Percentiles rank a stretch among this genome's conserved stretches.
phyloP scores from a whole-genome alignment of 2,329 filamentous ascomycete genomes.

The Aspergillaceae sp. region DNA sequence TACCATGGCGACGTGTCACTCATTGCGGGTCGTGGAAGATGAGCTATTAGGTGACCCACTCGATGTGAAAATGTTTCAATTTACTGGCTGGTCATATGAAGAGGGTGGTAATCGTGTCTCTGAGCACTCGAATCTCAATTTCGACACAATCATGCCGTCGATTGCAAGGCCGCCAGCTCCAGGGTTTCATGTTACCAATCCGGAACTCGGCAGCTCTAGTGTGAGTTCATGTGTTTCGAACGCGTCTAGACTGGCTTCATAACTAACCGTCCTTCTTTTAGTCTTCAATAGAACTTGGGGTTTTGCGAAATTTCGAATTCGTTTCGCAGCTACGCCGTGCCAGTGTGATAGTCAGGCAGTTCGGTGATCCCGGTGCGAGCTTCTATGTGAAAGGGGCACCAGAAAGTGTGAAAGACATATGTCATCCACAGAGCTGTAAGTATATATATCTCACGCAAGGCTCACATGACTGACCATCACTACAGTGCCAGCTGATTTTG shows the following conservation, averaged over 20 bases:
- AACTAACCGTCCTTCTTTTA: conserved; percentile 4
- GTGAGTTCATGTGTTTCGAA: conserved; percentile 7
- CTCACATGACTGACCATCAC: conserved; percentile 17
- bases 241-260: neutral
- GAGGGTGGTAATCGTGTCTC: conserved; percentile 64
- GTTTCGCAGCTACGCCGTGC: conserved; percentile 85
- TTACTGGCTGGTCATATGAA: conserved; percentile 85
- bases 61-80: conserved; percentile 98
- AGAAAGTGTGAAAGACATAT: conserved; percentile 93
- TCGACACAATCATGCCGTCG: conserved; percentile 66
- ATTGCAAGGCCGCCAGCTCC: conserved; percentile 70
- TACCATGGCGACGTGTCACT: conserved; percentile 97
- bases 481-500: conserved; percentile 74
- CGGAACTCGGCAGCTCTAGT: conserved; percentile 7
- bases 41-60: conserved; percentile 89
- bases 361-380: conserved; percentile 73
- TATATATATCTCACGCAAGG: conserved; percentile 9
- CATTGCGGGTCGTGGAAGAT: conserved; percentile 73
- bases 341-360: conserved; percentile 84
- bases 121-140: conserved; percentile 60
- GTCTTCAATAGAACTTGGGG: conserved; percentile 68
- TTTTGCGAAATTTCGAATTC: conserved; percentile 88
- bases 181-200: conserved; percentile 30
- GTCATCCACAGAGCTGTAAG: conserved; percentile 68
- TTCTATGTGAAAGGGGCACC: conserved; percentile 95